Percentiles rank a stretch among this genome's conserved stretches.
Evolutionary conservation across 768 basidiomycete species (phyloP).

Genomic region (Neoboletus subvelutipes): DNA sequence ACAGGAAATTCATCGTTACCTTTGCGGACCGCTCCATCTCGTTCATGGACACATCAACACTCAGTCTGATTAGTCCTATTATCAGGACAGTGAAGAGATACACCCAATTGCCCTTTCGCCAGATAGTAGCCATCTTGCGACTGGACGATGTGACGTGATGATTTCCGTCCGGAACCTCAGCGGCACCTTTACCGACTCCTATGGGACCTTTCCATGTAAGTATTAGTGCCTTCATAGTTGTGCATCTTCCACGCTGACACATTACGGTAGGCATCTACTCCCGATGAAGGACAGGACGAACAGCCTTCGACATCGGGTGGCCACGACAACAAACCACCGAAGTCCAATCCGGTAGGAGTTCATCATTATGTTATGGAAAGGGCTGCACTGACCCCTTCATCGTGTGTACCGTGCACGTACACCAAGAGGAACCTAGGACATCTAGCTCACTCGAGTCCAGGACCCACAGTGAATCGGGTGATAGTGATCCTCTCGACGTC

Average conservation of each 20-base stretch:
- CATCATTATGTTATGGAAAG: background rate
- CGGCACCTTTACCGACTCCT: slow-evolving; percentile 1
- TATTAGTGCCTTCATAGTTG: background rate
- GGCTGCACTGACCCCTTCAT: background rate
- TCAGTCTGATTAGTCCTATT: background rate
- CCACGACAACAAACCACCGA: too few relatives aligned
- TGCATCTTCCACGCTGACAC: background rate
- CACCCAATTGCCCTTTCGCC: background rate
- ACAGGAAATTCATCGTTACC: background rate
- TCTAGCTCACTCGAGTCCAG: background rate
- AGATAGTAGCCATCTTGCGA: too few relatives aligned
- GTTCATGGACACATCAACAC: background rate
- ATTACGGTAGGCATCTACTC: background rate
- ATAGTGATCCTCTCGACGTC: background rate
- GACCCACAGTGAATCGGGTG: background rate
- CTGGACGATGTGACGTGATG: background rate
- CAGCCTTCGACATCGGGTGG: too few relatives aligned
- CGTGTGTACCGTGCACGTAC: too few relatives aligned
- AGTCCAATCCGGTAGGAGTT: too few relatives aligned
- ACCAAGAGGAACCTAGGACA: background rate
- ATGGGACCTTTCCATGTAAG: background rate
- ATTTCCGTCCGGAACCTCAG: background rate
- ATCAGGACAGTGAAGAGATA: background rate
- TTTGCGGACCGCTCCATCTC: background rate
- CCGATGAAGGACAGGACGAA: too few relatives aligned